Base-by-base conservation (phyloP, 345 rosid species). In the Euphorbia tirucalli region DNA sequence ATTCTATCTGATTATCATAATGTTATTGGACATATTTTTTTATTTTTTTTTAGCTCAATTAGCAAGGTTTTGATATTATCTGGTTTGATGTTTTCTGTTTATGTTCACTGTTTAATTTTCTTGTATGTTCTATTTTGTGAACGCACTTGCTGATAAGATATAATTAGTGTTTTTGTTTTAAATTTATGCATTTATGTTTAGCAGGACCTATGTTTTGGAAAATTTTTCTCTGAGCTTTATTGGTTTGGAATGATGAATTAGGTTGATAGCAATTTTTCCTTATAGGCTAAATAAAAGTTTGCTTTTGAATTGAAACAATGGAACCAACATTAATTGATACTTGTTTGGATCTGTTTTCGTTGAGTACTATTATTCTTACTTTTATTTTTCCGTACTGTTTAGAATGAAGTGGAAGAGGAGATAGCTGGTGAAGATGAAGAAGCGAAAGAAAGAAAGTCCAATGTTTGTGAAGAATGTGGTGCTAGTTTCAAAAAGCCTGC, bases 401-500 rank as follows among this genome's bases (percentile, higher is more conserved):
- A 72, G n/a, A n/a, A n/a, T n/a, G n/a, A n/a, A n/a, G n/a, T n/a
- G 75, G 75, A 72, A 6, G 69, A 72, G 75, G 24, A 62, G 52
- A n/a, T n/a, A n/a, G n/a, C n/a, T n/a, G n/a, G n/a, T n/a, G 44
- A 31, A 1, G 82, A 48, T 63, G 70, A 43, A 43, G 85, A 65
- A 71, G 79, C n/a, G 5, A 70, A 21, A 3, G 79, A 41, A 58
- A 61, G 43, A 1, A 70, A 68, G 11, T 43, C 71, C 37, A 85
- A 83, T 68, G 78, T 78, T 43, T 95, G 97, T 54, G 59, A 80
- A 5, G 84, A 86, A 56, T 92, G 99, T 48, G 96, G 93, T 56
- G 89, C 87, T 43, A 71, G 78, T 57, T 95, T 95, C 59, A 92
- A 77, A 69, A 95, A 92, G 75, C 93, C 92, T 19, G 93, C 99